Evolutionary conservation across 345 rosid species (phyloP), one percentile per base, ranked within the genome.

Genomic region (Linum usitatissimum): DNA sequence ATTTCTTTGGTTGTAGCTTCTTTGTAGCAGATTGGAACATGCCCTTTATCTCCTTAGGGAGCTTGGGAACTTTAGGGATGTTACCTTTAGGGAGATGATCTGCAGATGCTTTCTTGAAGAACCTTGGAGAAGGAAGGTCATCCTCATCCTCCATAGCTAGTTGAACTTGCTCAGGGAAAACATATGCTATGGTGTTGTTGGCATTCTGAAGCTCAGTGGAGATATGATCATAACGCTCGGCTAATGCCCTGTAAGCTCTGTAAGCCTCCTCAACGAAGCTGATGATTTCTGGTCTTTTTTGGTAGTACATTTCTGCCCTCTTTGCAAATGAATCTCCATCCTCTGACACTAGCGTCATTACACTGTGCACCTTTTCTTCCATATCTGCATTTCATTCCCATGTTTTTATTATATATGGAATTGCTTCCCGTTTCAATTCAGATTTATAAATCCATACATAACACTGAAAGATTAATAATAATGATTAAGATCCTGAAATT

Each of bases 171-270:
- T 94, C 99, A 1, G 96, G 99, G 56, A 80, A 94, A 62, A 81
- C 84, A 42, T 91, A 75, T 23, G 99, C 99, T 19, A 94, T 82
- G 17, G 97, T 90, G 57, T 75, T 83, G 77, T 90, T 94, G 63
- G 97, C 99, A 40, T 85, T 94, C 64, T 94, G 99, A 18, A 94
- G 89, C 80, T 94, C 97, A 0, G 90, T 88, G 0, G 97, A 90
- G 21, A 94, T 73, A 73, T 94, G 96, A 64, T 94, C 96, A 39
- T 88, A 90, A 28, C 96, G 81, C 30, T 90, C 97, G 6, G 81
- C 78, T n/a, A 80, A 59, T 49, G 73, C 64, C 55, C 74, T 77
- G 57, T 70, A 80, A 62, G 77, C 71, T 55, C 81, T 73, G 55
- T 75, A 73, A 65, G 77, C 72, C 62, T 77, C 81, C 20, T 77